Evolutionary conservation across 352 stramenopile species (phyloP), one percentile per base, ranked within the genome.

Genomic region (Hyaloperonospora brassicae): DNA sequence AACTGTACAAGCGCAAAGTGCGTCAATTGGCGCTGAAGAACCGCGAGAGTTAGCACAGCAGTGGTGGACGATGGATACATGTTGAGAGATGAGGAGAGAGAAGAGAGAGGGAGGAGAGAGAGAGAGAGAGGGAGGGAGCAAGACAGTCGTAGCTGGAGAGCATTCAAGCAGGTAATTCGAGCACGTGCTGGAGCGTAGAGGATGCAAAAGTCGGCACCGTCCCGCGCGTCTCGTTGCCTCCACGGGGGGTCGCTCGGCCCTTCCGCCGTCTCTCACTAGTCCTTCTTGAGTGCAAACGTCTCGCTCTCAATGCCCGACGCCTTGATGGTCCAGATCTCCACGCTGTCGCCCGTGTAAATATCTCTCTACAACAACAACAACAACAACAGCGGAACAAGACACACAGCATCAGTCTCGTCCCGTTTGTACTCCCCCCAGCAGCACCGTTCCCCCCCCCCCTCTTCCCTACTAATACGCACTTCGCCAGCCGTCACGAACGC

Each of bases 281-380:
- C 96, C 62, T 93, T 90, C 85, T 98, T 98, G 25, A 98, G 73
- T 56, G 86, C 53, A 61, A 98, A 98, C 43, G 83, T 74, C 58
- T 97, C 85, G 57, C 79, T 96, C 45, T 79, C 67, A 60, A 96
- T 94, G 39, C 94, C 95, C 38, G 87, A 81, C 50, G 84, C 83
- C n/a, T 83, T 97, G 72, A 99, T 98, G 49, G 97, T 87, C 64
- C 96, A 87, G 70, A 99, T 98, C 70, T 98, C 95, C 50, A 99
- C 86, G 45, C 83, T 86, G 79, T 99, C 96, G 61, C 96, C 96
- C 35, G 95, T 98, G 82, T 98, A 98, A 84, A 99, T 99, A 88
- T 99, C 96, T 66, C 97, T 86, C 81, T 87, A 61, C 23, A 17
- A 17, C 17, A 17, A 17, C 17, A 17, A 17, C 17, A 17, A 17